phyloP scores from a whole-genome alignment of 208 protist genomes.

The Trypanosoma platydactyli region DNA sequence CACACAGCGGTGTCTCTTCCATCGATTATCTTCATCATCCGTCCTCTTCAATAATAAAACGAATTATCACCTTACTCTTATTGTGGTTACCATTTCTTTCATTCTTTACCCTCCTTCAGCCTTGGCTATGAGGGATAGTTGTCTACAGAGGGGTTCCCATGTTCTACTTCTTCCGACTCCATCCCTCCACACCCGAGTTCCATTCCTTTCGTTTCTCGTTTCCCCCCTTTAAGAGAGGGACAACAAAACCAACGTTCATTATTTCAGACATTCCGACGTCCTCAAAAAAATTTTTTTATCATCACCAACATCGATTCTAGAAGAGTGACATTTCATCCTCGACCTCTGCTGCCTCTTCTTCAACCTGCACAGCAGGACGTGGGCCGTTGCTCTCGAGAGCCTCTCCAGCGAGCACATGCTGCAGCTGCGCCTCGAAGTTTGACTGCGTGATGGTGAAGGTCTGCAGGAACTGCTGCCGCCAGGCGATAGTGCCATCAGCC shows the following conservation, averaged over 20 bases:
- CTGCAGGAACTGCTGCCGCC: conserved; percentile 92
- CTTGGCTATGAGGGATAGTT: too few relatives aligned
- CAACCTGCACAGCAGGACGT: conserved; percentile 76
- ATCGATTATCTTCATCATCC: too few relatives aligned
- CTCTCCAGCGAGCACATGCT: conserved; percentile 76
- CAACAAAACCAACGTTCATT: too few relatives aligned
- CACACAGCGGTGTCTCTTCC: too few relatives aligned
- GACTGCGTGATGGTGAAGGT: conserved; percentile 83
- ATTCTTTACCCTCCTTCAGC: too few relatives aligned
- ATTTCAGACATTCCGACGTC: too few relatives aligned
- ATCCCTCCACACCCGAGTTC: not conserved
- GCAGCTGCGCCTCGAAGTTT: conserved; percentile 89
- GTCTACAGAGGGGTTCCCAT: too few relatives aligned
- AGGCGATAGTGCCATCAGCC: conserved; percentile 75
- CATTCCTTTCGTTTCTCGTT: not conserved
- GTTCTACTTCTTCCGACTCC: not conserved
- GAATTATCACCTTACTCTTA: too few relatives aligned
- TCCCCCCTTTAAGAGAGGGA: not conserved
- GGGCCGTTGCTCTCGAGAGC: conserved; percentile 84
- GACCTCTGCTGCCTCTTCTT: conserved; percentile 88
- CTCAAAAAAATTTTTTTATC: too few relatives aligned
- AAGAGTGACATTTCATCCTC: conserved; percentile 91
- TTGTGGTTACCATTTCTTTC: too few relatives aligned
- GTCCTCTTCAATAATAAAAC: too few relatives aligned
- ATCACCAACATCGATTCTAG: conserved; percentile 23